These are phyloP conservation scores for Gorgonomyces haynaldii DNA, from an alignment of 192 early-diverging fungal species.

Conservation along the genomic window DNA sequence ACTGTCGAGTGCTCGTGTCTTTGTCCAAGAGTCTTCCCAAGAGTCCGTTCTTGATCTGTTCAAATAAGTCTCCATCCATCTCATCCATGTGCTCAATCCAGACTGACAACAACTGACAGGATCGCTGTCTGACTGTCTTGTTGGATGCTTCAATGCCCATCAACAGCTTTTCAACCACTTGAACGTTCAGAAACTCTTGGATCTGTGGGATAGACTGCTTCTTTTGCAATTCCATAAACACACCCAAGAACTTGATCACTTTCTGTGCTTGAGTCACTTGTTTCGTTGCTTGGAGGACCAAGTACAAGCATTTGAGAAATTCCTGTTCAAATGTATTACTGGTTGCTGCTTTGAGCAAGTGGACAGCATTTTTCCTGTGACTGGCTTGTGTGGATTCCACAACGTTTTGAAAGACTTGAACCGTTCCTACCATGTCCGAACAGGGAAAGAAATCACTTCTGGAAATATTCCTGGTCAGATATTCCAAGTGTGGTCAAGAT, in stretches of 20 bases:
- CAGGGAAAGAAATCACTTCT: no score
- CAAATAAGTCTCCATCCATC: constrained; percentile 57
- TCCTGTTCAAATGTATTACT: background rate
- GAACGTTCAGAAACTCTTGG: background rate
- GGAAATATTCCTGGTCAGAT: no score
- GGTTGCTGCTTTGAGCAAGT: no score
- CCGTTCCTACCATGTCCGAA: no score
- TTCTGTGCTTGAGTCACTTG: background rate
- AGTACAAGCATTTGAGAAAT: constrained; percentile 4
- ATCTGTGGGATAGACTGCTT: background rate
- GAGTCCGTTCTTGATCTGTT: constrained; percentile 51
- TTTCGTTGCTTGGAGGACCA: background rate
- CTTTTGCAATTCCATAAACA: background rate
- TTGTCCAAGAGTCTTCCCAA: constrained; percentile 66
- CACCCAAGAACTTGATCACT: background rate
- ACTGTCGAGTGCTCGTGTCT: constrained; percentile 58
- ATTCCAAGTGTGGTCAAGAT: no score
- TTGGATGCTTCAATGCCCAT: constrained; percentile 66
- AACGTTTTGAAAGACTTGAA: no score
- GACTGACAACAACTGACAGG: constrained; percentile 64
- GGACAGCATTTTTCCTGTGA: no score
- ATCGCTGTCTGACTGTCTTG: constrained; percentile 57
- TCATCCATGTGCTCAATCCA: constrained; percentile 58
- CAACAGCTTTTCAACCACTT: constrained; percentile 55
- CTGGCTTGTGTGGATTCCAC: no score